A percentile compares a stretch with the other conserved stretches of the same genome.
Conservation (phyloP, 176 grass and related monocot genomes). For the Miscanthus lutarioriparius region DNA sequence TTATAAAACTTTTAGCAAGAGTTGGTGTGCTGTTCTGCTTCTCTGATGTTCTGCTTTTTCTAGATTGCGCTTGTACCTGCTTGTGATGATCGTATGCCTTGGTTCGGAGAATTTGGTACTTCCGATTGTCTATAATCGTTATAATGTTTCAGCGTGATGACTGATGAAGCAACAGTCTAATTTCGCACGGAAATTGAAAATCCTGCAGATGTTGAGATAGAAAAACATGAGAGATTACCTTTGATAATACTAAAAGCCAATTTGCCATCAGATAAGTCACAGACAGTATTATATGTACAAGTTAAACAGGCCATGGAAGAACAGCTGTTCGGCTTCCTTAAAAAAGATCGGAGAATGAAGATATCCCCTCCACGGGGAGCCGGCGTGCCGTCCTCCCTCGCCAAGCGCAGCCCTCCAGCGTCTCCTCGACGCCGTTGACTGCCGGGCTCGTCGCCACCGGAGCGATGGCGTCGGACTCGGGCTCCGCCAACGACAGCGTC, state of each 20-base stretch:
- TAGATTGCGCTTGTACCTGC: neutral
- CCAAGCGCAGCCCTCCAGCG: constrained; percentile 30
- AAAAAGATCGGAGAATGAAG: too few species aligned
- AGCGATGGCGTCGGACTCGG: neutral
- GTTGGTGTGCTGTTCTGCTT: neutral
- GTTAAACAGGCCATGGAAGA: neutral
- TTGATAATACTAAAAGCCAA: neutral
- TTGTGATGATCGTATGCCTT: neutral
- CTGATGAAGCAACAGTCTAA: neutral
- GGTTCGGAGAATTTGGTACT: neutral
- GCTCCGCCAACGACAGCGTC: constrained; percentile 29
- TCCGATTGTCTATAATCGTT: neutral
- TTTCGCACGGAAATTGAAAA: neutral
- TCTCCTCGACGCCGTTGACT: constrained; percentile 16
- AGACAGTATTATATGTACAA: neutral
- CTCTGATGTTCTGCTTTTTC: neutral
- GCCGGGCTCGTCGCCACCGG: neutral
- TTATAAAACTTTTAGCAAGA: neutral
- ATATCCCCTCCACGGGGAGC: too few species aligned
- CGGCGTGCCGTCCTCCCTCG: neutral
- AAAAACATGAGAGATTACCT: neutral
- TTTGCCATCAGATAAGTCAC: neutral
- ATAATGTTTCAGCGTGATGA: neutral
- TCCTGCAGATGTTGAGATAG: neutral
- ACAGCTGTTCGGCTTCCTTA: neutral